Conservation (phyloP, 2,329 filamentous ascomycete genomes). For the Pyrenochaeta sp. region DNA sequence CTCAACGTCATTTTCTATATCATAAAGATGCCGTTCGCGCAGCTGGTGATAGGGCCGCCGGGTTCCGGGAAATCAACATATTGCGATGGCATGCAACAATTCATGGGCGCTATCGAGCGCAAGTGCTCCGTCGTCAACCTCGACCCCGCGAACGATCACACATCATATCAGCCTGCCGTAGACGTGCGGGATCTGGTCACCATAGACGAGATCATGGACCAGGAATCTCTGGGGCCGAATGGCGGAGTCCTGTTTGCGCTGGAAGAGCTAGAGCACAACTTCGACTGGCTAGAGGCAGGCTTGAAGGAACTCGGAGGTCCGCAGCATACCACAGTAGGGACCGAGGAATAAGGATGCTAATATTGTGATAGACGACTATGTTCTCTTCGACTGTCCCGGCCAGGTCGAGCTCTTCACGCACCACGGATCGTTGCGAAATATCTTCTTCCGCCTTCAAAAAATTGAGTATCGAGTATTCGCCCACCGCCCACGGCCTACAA, state of each 20-base stretch:
- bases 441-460: constrained; percentile 91
- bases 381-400: constrained; percentile 95
- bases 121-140: constrained; percentile 96
- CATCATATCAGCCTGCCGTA: constrained; percentile 85
- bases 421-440: constrained; percentile 88
- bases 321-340: constrained; percentile 13
- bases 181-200: constrained; percentile 91
- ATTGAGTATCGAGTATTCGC: constrained; percentile 83
- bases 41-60: constrained; percentile 92
- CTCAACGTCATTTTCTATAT: background rate
- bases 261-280: constrained; percentile 92
- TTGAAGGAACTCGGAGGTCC: constrained; percentile 75
- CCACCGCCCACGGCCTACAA: constrained; percentile 29
- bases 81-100: constrained; percentile 99
- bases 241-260: constrained; percentile 92
- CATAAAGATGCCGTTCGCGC: constrained; percentile 66
- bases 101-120: constrained; percentile 92
- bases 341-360: constrained; percentile 14
- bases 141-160: constrained; percentile 94
- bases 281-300: constrained; percentile 87
- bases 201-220: constrained; percentile 92
- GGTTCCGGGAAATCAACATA: constrained; percentile 97
- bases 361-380: constrained; percentile 74
- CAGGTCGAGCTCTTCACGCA: constrained; percentile 98
- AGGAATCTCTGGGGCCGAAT: constrained; percentile 89